Percentiles rank a stretch among this genome's conserved stretches.
These are phyloP conservation scores for Musa balbisiana DNA, from an alignment of 202 grass and related monocot species.

Conservation along the genomic window DNA sequence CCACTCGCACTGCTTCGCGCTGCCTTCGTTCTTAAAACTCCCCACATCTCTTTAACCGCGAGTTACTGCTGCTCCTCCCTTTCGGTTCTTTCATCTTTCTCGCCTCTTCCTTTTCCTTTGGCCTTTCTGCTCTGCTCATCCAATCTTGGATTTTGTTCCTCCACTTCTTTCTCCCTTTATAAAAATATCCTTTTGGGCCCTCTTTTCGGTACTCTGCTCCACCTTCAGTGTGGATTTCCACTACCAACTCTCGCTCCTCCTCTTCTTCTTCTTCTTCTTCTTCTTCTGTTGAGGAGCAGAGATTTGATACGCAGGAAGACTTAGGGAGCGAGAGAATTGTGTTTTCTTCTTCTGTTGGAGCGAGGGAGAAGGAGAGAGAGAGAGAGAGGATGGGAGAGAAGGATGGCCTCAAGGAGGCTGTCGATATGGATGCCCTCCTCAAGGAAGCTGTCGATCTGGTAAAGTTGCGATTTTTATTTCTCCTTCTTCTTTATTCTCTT, in stretches of 20 bases:
- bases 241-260: neutral
- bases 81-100: too few relatives aligned
- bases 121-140: neutral
- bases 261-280: neutral
- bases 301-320: neutral
- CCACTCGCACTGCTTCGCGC: too few relatives aligned
- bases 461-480: neutral
- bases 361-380: too few relatives aligned
- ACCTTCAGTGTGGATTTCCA: neutral
- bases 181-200: neutral
- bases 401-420: neutral
- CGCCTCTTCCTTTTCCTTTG: too few relatives aligned
- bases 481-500: neutral
- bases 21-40: too few relatives aligned
- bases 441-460: constrained; percentile 27
- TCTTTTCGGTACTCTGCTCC: neutral
- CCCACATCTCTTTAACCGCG: too few relatives aligned
- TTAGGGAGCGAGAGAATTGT: neutral
- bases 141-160: neutral
- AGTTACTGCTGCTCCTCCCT: too few relatives aligned
- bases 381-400: neutral
- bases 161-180: neutral
- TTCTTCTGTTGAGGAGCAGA: neutral
- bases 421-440: constrained; percentile 14
- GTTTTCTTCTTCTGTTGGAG: neutral